These are phyloP conservation scores for Mortierella polycephala DNA, from an alignment of 371 early-diverging fungal species.

Conservation along the genomic window DNA sequence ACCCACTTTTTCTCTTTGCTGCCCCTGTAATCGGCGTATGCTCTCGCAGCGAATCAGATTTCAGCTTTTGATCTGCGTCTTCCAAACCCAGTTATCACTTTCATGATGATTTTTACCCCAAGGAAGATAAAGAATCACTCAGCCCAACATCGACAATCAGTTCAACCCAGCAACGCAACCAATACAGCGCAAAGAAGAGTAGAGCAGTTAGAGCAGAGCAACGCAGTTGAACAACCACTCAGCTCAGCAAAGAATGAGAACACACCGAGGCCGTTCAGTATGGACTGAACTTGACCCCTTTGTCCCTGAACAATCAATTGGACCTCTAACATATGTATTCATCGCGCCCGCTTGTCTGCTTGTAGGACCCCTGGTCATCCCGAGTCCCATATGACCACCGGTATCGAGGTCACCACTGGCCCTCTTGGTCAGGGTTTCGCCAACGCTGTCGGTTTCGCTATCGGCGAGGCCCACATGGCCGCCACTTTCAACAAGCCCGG, in stretches of 20 bases:
- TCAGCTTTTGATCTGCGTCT: not conserved
- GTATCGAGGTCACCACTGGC: slow-evolving; percentile 98
- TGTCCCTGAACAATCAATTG: too few relatives aligned
- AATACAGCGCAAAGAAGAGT: too few relatives aligned
- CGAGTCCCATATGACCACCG: slow-evolving; percentile 84
- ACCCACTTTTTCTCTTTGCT: not conserved
- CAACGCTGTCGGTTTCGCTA: slow-evolving; percentile 98
- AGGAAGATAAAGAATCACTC: too few relatives aligned
- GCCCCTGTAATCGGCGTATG: not conserved
- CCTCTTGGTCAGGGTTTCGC: slow-evolving; percentile 99
- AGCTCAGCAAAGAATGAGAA: too few relatives aligned
- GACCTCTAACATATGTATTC: not conserved
- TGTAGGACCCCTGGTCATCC: slow-evolving; percentile 95
- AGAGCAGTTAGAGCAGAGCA: too few relatives aligned
- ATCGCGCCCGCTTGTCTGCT: not conserved
- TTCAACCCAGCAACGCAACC: too few relatives aligned
- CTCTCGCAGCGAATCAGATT: slow-evolving; percentile 23
- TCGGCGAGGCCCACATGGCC: slow-evolving; percentile 89
- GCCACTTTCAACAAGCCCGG: slow-evolving; percentile 93
- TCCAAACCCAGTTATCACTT: slow-evolving; percentile 2
- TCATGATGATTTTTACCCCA: too few relatives aligned
- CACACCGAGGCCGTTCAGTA: too few relatives aligned
- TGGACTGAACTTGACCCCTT: too few relatives aligned
- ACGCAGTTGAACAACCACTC: too few relatives aligned
- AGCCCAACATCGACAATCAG: too few relatives aligned